phyloP scores from a whole-genome alignment of 345 rosid species.

The Draba incana region DNA sequence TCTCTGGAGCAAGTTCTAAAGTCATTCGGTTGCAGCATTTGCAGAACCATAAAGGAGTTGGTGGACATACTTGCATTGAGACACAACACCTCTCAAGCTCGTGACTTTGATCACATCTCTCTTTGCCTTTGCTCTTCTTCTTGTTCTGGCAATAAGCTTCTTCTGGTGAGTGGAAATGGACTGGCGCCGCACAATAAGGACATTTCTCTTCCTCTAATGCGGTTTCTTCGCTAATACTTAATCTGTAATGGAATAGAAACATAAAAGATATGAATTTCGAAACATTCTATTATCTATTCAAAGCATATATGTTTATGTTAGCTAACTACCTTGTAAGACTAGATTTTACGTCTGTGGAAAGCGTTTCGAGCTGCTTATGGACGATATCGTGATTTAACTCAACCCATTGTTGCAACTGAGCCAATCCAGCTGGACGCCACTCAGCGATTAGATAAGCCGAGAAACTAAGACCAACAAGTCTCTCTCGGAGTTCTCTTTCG shows the following conservation, averaged over 20 bases:
- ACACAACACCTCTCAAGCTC: constrained; percentile 69
- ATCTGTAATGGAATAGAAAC: constrained; percentile 27
- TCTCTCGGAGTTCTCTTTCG: constrained; percentile 84
- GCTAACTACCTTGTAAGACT: constrained; percentile 47
- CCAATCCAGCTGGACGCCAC: constrained; percentile 69
- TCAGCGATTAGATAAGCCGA: constrained; percentile 46
- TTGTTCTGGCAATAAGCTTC: constrained; percentile 55
- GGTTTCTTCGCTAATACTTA: constrained; percentile 41
- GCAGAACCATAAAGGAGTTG: constrained; percentile 77
- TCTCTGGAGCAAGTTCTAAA: constrained; percentile 57
- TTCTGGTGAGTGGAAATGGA: constrained; percentile 72
- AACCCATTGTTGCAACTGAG: constrained; percentile 83
- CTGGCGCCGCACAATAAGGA: constrained; percentile 60
- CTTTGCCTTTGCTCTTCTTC: constrained; percentile 31
- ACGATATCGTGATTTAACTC: constrained; percentile 43
- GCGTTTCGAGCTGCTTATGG: constrained; percentile 48
- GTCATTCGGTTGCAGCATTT: constrained; percentile 72
- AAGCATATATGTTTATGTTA: not conserved
- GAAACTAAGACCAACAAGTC: constrained; percentile 66
- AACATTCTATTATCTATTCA: constrained; percentile 15
- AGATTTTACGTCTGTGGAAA: constrained; percentile 49
- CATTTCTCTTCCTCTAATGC: constrained; percentile 65
- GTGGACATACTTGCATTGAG: constrained; percentile 81
- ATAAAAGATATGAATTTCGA: constrained; percentile 9
- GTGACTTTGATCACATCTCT: constrained; percentile 49